phyloP scores from a whole-genome alignment of 768 basidiomycete species.

The Leccinellum albellum region DNA sequence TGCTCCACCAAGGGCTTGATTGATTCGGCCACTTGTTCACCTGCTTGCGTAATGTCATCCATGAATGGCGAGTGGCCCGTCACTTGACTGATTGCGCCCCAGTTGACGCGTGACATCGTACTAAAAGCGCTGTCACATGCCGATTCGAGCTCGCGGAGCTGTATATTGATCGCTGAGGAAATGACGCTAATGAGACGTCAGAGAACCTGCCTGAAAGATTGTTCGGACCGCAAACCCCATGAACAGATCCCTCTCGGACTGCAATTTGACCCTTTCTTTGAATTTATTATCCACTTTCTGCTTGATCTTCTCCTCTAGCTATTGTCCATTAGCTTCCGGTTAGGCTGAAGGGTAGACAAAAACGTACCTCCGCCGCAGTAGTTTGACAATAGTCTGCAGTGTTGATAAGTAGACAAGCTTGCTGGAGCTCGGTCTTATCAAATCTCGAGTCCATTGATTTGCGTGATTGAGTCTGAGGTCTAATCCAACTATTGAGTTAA shows the following conservation, averaged over 20 bases:
- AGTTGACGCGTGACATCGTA: slow-evolving; percentile 73
- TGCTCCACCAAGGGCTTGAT: slow-evolving; percentile 84
- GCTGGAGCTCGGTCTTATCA: slow-evolving; percentile 71
- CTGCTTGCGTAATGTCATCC: slow-evolving; percentile 65
- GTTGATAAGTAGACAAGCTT: slow-evolving; percentile 87
- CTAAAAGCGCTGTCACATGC: slow-evolving; percentile 75
- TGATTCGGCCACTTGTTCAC: slow-evolving; percentile 72
- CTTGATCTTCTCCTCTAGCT: slow-evolving; percentile 92
- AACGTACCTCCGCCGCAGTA: slow-evolving; percentile 77
- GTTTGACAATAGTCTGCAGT: slow-evolving; percentile 97
- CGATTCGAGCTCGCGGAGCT: slow-evolving; percentile 83
- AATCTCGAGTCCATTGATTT: slow-evolving; percentile 78
- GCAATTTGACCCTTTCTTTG: slow-evolving; percentile 77
- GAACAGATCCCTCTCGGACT: slow-evolving; percentile 85
- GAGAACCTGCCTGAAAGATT: neutral
- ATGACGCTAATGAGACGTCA: slow-evolving; percentile 54
- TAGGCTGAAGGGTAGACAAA: neutral
- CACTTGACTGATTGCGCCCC: slow-evolving; percentile 79
- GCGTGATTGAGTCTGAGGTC: slow-evolving; percentile 43
- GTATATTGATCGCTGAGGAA: slow-evolving; percentile 74
- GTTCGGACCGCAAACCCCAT: slow-evolving; percentile 54
- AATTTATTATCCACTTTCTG: slow-evolving; percentile 74
- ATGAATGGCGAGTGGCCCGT: slow-evolving; percentile 83
- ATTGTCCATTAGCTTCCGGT: slow-evolving; percentile 3
- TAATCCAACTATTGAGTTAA: slow-evolving; percentile 25